phyloP scores from a whole-genome alignment of 2,329 filamentous ascomycete genomes.

The Alternaria triticina region DNA sequence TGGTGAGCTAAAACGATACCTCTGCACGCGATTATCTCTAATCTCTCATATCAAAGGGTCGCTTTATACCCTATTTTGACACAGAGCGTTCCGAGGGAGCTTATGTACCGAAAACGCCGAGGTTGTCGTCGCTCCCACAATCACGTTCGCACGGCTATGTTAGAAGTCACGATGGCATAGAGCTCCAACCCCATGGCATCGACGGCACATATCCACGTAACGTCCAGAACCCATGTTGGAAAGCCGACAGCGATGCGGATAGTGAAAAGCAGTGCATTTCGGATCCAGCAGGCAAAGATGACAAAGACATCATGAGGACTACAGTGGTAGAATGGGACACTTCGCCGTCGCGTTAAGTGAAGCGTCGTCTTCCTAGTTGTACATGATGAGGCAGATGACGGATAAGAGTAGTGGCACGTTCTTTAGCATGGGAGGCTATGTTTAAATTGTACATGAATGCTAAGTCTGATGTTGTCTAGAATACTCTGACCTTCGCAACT shows the following conservation, averaged over 20 bases:
- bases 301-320: not conserved
- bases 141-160: not conserved
- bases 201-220: not conserved
- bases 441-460: too few relatives aligned
- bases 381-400: not conserved
- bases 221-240: not conserved
- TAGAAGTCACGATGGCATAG: not conserved
- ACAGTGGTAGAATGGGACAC: not conserved
- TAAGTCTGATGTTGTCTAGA: too few relatives aligned
- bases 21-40: too few relatives aligned
- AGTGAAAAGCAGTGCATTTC: not conserved
- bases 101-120: too few relatives aligned
- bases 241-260: not conserved
- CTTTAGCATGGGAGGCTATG: too few relatives aligned
- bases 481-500: too few relatives aligned
- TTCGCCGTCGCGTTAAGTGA: not conserved
- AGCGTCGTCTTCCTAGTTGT: not conserved
- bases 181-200: not conserved
- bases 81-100: not conserved
- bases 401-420: too few relatives aligned
- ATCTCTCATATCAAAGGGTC: not conserved
- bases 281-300: not conserved
- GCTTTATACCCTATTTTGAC: constrained; percentile 12
- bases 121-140: not conserved
- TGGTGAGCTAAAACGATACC: not conserved